These are phyloP conservation scores for Eucalyptus caleyi DNA, from an alignment of 345 rosid genomes.

Conservation along the genomic window DNA sequence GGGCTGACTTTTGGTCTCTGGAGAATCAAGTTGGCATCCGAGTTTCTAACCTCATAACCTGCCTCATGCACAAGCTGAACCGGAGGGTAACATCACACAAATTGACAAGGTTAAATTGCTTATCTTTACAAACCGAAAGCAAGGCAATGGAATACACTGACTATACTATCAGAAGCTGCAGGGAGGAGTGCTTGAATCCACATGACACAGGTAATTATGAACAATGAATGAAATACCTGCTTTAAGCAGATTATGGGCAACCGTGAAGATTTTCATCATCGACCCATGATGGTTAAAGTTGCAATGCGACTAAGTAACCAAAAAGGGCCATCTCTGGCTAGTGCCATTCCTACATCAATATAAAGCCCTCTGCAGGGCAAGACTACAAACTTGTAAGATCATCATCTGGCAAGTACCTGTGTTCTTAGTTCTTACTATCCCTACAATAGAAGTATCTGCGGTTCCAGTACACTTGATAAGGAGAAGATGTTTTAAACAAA, in stretches of 20 bases:
- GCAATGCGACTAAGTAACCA: neutral
- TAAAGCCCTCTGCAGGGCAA: neutral
- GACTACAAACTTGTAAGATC: neutral
- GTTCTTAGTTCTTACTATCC: neutral
- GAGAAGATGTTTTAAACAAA: neutral
- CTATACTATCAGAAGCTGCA: neutral
- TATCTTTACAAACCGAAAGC: neutral
- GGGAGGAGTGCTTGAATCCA: neutral
- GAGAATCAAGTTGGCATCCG: slow-evolving; percentile 89
- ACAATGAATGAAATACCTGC: neutral
- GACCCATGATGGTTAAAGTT: neutral
- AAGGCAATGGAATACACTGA: neutral
- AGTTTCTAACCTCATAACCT: slow-evolving; percentile 83
- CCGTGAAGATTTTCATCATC: neutral
- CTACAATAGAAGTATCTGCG: neutral
- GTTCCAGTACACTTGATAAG: neutral
- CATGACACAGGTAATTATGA: neutral
- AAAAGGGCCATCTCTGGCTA: neutral
- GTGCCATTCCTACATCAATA: neutral
- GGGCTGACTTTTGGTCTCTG: slow-evolving; percentile 93
- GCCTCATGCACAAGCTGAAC: slow-evolving; percentile 77
- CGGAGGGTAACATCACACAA: neutral
- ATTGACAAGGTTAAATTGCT: neutral
- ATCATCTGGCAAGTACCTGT: neutral
- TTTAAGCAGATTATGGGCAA: neutral